Evolutionary conservation across 2,329 filamentous ascomycete genomes (phyloP).

Genomic region (Cladosporium sp.): DNA sequence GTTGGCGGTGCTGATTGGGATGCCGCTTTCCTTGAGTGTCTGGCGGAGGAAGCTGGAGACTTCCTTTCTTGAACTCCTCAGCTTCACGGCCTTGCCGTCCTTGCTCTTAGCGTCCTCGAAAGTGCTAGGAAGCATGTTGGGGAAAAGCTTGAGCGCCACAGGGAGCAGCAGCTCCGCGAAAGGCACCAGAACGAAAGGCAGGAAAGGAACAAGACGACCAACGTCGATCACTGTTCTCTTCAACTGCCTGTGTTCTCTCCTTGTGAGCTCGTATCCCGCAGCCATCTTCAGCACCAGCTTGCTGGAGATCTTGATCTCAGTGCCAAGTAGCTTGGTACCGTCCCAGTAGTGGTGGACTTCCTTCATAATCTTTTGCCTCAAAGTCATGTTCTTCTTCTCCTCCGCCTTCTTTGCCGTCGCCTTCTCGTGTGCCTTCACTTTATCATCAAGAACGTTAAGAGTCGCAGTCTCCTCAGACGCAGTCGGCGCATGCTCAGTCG

Average conservation of each 20-base stretch:
- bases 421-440: slow-evolving; percentile 55
- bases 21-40: slow-evolving; percentile 88
- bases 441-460: slow-evolving; percentile 64
- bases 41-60: slow-evolving; percentile 87
- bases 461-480: slow-evolving; percentile 50
- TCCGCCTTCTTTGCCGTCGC: slow-evolving; percentile 64
- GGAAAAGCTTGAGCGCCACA: slow-evolving; percentile 90
- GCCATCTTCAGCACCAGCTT: slow-evolving; percentile 95
- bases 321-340: slow-evolving; percentile 89
- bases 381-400: slow-evolving; percentile 80
- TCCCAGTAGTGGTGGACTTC: slow-evolving; percentile 97
- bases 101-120: slow-evolving; percentile 91
- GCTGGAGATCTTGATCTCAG: slow-evolving; percentile 90
- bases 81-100: slow-evolving; percentile 79
- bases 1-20: slow-evolving; percentile 80
- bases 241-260: slow-evolving; percentile 88
- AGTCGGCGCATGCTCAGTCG: slow-evolving; percentile 51
- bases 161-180: slow-evolving; percentile 93
- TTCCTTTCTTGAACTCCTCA: slow-evolving; percentile 87
- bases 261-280: slow-evolving; percentile 91
- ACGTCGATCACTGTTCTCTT: slow-evolving; percentile 92
- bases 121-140: slow-evolving; percentile 94
- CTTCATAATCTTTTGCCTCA: slow-evolving; percentile 93
- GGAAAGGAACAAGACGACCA: slow-evolving; percentile 89
- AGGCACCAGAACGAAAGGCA: slow-evolving; percentile 93